Percentiles rank a stretch among this genome's conserved stretches.
Conservation (phyloP, 495 filamentous ascomycete species). For the Penicillium cinerascens region DNA sequence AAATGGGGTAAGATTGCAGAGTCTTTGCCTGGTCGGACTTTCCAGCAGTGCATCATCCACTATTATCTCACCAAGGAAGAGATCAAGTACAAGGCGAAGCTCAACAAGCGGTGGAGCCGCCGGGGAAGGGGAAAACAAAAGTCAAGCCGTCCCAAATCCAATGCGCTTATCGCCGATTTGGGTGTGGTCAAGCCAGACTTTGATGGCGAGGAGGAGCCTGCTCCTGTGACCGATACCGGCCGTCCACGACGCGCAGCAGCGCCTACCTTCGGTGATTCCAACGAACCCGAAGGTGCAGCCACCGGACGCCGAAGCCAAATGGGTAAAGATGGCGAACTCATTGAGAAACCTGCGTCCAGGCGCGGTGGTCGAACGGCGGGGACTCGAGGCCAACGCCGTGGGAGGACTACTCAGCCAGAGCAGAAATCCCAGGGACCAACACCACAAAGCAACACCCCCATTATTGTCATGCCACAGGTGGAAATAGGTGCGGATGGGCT, state of each 20-base stretch:
- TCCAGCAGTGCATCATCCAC: slow-evolving; percentile 85
- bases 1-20: slow-evolving; percentile 88
- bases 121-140: slow-evolving; percentile 52
- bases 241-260: slow-evolving; percentile 67
- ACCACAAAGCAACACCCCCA: slow-evolving; percentile 20
- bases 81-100: slow-evolving; percentile 80
- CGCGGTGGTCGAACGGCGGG: slow-evolving; percentile 45
- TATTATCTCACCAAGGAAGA: slow-evolving; percentile 93
- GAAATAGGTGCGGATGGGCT: slow-evolving; percentile 32
- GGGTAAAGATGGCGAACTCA: slow-evolving; percentile 48
- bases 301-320: slow-evolving; percentile 46
- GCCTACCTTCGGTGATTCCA: slow-evolving; percentile 63
- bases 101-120: slow-evolving; percentile 66
- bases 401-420: slow-evolving; percentile 33
- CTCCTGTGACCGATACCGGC: slow-evolving; percentile 63
- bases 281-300: slow-evolving; percentile 45
- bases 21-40: slow-evolving; percentile 65
- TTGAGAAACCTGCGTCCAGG: slow-evolving; percentile 54
- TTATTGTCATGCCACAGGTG: slow-evolving; percentile 26
- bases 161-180: slow-evolving; percentile 71
- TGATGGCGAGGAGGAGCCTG: slow-evolving; percentile 51
- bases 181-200: slow-evolving; percentile 54
- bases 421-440: slow-evolving; percentile 22
- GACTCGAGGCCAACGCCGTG: slow-evolving; percentile 35
- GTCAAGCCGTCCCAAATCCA: slow-evolving; percentile 63